phyloP scores from a whole-genome alignment of 2,329 filamentous ascomycete species.

The Neophaeococcomyces mojaviensis region DNA sequence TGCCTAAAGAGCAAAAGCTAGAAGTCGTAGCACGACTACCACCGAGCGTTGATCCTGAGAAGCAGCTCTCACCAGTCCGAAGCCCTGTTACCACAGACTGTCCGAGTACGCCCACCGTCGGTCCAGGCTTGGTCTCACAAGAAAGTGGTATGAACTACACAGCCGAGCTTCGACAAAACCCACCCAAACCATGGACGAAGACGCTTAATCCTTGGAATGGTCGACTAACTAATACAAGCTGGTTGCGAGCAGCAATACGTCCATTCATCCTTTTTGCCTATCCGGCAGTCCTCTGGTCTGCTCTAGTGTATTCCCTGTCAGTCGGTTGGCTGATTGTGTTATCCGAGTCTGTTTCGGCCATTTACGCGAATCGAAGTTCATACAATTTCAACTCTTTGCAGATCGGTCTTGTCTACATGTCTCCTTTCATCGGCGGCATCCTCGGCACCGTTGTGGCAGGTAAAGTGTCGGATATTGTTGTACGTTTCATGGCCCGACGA shows the following conservation, averaged over 20 bases:
- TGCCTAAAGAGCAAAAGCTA: neutral
- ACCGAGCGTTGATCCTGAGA: slow-evolving; percentile 18
- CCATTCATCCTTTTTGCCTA: slow-evolving; percentile 85
- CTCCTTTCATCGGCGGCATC: slow-evolving; percentile 80
- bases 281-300: slow-evolving; percentile 81
- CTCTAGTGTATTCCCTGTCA: slow-evolving; percentile 75
- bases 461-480: slow-evolving; percentile 76
- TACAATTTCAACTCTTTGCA: slow-evolving; percentile 80
- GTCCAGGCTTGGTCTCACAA: slow-evolving; percentile 5
- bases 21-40: neutral
- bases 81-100: slow-evolving; percentile 10
- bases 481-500: slow-evolving; percentile 68
- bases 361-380: slow-evolving; percentile 60
- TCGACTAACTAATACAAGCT: slow-evolving; percentile 67
- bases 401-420: slow-evolving; percentile 80
- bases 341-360: slow-evolving; percentile 74
- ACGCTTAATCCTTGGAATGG: slow-evolving; percentile 73
- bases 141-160: slow-evolving; percentile 51
- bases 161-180: slow-evolving; percentile 56
- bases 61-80: slow-evolving; percentile 7
- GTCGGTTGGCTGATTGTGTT: slow-evolving; percentile 94
- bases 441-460: slow-evolving; percentile 89
- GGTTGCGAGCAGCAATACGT: slow-evolving; percentile 67
- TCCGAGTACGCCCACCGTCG: slow-evolving; percentile 7
- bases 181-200: slow-evolving; percentile 63